Evolutionary conservation across 768 basidiomycete genomes (phyloP).

Genomic region (Melanogaster broomeanus): DNA sequence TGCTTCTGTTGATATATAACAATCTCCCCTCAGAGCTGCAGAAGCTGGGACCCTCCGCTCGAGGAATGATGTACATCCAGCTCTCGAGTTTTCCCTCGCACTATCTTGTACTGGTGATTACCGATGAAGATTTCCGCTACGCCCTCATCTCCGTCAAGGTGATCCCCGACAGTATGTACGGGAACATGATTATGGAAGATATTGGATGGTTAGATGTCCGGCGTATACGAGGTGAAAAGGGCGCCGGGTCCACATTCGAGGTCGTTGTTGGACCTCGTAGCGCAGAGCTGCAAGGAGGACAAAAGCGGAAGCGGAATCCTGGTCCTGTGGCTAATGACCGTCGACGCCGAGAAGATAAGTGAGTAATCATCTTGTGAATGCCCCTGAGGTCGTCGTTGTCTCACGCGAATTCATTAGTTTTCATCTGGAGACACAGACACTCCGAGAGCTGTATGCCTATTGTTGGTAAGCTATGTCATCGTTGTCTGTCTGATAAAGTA

Average conservation of each 20-base stretch:
- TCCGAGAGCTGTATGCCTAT: conserved; percentile 82
- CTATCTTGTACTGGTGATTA: conserved; percentile 83
- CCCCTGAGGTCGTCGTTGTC: neutral
- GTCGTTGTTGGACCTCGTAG: conserved; percentile 10
- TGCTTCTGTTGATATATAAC: neutral
- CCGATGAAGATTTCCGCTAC: conserved; percentile 75
- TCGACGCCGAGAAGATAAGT: conserved; percentile 30
- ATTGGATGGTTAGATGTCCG: conserved; percentile 77
- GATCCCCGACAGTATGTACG: conserved; percentile 53
- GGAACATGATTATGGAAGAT: conserved; percentile 69
- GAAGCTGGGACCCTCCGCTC: conserved; percentile 67
- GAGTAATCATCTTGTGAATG: conserved; percentile 6
- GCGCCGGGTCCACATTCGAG: conserved; percentile 13
- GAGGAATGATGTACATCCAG: conserved; percentile 73
- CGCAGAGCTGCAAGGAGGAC: conserved; percentile 23
- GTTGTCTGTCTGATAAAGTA: neutral
- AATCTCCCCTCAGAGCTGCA: conserved; percentile 50
- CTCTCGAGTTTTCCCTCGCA: conserved; percentile 75
- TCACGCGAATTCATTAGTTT: conserved; percentile 38
- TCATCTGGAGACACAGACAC: conserved; percentile 67
- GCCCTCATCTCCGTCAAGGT: conserved; percentile 74
- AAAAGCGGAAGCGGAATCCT: conserved; percentile 32
- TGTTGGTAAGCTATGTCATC: conserved; percentile 62
- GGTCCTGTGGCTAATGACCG: neutral
- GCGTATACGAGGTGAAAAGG: conserved; percentile 56